phyloP scores from a whole-genome alignment of 2,329 filamentous ascomycete genomes.

The Talaromyces amestolkiae region DNA sequence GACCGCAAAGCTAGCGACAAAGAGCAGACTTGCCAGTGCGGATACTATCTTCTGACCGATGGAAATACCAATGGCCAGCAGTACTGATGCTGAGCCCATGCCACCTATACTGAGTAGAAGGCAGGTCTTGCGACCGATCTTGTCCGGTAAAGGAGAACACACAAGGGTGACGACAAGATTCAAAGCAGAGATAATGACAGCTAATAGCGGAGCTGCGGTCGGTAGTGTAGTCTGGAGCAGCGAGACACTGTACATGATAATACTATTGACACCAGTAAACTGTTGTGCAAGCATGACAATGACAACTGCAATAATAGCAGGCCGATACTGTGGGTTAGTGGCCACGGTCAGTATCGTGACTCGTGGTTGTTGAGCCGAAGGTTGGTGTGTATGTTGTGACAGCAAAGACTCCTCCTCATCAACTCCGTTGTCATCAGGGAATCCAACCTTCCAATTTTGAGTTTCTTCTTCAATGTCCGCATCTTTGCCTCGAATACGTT shows the following conservation, averaged over 20 bases:
- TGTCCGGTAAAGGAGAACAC: constrained; percentile 82
- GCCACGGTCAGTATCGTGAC: constrained; percentile 67
- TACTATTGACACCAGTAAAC: constrained; percentile 89
- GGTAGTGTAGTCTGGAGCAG: constrained; percentile 78
- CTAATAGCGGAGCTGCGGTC: constrained; percentile 76
- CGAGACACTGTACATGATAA: constrained; percentile 97
- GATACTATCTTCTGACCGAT: constrained; percentile 71
- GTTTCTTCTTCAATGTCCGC: constrained; percentile 73
- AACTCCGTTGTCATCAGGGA: constrained; percentile 25
- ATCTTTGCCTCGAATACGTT: constrained; percentile 69
- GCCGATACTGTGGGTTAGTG: constrained; percentile 64
- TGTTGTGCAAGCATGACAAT: constrained; percentile 93
- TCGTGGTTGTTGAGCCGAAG: constrained; percentile 63
- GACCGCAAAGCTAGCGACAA: constrained; percentile 85
- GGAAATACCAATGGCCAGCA: constrained; percentile 77
- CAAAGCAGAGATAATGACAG: constrained; percentile 80
- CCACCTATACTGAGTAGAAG: constrained; percentile 78
- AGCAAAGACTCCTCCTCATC: constrained; percentile 73
- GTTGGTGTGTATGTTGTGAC: constrained; percentile 54
- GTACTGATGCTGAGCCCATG: constrained; percentile 74
- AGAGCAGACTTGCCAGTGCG: constrained; percentile 75
- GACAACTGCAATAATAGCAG: constrained; percentile 76
- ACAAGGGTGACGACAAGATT: constrained; percentile 80
- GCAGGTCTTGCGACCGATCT: constrained; percentile 81
- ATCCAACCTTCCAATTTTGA: constrained; percentile 53